phyloP scores from a whole-genome alignment of 345 rosid species.

The Citrus maxima region DNA sequence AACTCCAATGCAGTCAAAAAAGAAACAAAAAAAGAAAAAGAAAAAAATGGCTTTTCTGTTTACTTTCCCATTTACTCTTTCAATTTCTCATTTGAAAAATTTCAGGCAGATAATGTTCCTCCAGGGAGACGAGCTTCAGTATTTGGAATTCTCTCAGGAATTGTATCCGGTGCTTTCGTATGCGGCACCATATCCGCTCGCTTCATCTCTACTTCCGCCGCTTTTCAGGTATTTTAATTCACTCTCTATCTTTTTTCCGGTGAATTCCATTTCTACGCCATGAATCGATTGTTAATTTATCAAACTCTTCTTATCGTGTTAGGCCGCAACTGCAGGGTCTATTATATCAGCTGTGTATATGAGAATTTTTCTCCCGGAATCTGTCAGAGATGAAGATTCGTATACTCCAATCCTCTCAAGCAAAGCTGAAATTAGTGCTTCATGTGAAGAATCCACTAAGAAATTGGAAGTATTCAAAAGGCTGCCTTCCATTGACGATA shows the following conservation, averaged over 20 bases:
- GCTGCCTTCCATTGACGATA: constrained; percentile 52
- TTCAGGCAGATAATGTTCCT: constrained; percentile 76
- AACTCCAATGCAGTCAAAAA: background rate
- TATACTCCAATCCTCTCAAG: constrained; percentile 41
- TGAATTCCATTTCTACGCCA: background rate
- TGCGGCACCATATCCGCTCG: constrained; percentile 75
- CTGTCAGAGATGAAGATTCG: constrained; percentile 30
- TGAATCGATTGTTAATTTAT: background rate
- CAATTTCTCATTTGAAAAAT: background rate
- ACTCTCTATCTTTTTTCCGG: background rate
- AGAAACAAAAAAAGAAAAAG: no score
- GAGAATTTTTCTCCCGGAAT: constrained; percentile 70
- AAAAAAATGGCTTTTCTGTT: no score
- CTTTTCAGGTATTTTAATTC: constrained; percentile 53
- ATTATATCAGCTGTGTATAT: constrained; percentile 51
- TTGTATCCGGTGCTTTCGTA: constrained; percentile 75
- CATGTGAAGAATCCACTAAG: constrained; percentile 22
- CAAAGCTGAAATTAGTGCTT: constrained; percentile 17
- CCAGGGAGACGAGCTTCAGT: constrained; percentile 59
- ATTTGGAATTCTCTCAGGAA: constrained; percentile 72
- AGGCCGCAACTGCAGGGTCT: constrained; percentile 58
- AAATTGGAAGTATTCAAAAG: constrained; percentile 32
- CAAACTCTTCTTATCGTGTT: background rate
- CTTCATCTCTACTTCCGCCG: constrained; percentile 69
- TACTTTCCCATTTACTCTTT: background rate